Percentiles rank a stretch among this genome's conserved stretches.
phyloP scores from a whole-genome alignment of 2,329 filamentous ascomycete genomes.

The Aspergillus phoenicis region DNA sequence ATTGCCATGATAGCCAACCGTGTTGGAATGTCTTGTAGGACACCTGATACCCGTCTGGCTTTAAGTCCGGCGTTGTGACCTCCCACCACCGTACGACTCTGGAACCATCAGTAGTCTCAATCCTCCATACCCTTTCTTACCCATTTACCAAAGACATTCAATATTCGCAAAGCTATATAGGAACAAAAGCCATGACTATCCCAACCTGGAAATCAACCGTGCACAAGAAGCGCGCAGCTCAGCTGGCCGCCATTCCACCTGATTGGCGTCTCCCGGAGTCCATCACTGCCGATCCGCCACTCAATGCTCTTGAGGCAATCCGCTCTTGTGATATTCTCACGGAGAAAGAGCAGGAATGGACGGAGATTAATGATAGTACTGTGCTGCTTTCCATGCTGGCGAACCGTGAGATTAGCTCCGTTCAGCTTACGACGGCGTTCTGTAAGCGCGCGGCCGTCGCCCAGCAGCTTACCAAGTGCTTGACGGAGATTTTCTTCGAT shows the following conservation, averaged over 20 bases:
- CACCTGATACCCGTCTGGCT: neutral
- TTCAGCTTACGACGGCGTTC: conserved; percentile 24
- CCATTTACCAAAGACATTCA: neutral
- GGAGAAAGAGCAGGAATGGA: conserved; percentile 25
- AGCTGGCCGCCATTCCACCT: conserved; percentile 24
- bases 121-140: neutral
- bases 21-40: neutral
- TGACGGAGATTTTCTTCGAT: conserved; percentile 52
- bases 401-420: conserved; percentile 11
- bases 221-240: conserved; percentile 23
- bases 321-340: conserved; percentile 24
- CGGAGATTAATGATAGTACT: conserved; percentile 24
- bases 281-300: conserved; percentile 5
- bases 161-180: neutral
- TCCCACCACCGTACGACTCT: neutral
- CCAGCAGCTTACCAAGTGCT: conserved; percentile 24
- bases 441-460: conserved; percentile 25
- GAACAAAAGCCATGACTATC: neutral
- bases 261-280: conserved; percentile 26
- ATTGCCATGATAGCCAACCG: neutral
- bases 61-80: neutral
- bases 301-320: conserved; percentile 22
- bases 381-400: conserved; percentile 21
- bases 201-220: conserved; percentile 26
- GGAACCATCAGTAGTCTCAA: no score